phyloP scores from a whole-genome alignment of 164 flowering plant species.

The Sedum album region DNA sequence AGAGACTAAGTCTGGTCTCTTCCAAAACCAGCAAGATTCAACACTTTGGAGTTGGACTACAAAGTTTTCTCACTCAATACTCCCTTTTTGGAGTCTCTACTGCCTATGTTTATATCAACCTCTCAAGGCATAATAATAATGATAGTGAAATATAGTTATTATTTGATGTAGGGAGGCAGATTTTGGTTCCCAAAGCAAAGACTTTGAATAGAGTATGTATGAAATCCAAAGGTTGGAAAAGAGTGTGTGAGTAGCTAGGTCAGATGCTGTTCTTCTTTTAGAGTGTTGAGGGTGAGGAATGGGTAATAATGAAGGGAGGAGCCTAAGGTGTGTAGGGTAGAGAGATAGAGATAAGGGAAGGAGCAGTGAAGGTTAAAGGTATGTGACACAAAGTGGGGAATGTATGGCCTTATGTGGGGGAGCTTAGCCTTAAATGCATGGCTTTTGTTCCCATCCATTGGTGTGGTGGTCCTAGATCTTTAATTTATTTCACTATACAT shows the following conservation, averaged over 20 bases:
- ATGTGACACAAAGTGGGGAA: conserved; percentile 1
- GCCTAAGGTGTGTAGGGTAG: neutral
- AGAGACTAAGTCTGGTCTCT: neutral
- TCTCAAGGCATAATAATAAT: neutral
- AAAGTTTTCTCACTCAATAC: neutral
- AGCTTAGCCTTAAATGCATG: neutral
- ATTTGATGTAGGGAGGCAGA: conserved; percentile 3
- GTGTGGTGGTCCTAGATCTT: neutral
- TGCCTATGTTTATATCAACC: neutral
- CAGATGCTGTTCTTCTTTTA: neutral
- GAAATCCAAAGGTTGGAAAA: too few relatives aligned
- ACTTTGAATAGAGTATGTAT: conserved; percentile 1
- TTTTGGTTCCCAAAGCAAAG: conserved; percentile 7
- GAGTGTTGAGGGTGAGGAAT: neutral
- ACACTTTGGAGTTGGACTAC: neutral
- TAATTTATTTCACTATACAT: neutral
- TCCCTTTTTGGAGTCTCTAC: neutral
- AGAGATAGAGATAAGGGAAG: neutral
- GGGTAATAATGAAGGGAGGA: conserved; percentile 1
- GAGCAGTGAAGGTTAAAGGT: neutral
- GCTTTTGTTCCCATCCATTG: neutral
- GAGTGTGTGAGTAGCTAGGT: neutral
- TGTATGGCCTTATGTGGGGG: conserved; percentile 4
- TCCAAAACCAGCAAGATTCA: conserved; percentile 8
- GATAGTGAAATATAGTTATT: neutral